Conservation (phyloP, 2,329 filamentous ascomycete species). For the Onygenales sp. region DNA sequence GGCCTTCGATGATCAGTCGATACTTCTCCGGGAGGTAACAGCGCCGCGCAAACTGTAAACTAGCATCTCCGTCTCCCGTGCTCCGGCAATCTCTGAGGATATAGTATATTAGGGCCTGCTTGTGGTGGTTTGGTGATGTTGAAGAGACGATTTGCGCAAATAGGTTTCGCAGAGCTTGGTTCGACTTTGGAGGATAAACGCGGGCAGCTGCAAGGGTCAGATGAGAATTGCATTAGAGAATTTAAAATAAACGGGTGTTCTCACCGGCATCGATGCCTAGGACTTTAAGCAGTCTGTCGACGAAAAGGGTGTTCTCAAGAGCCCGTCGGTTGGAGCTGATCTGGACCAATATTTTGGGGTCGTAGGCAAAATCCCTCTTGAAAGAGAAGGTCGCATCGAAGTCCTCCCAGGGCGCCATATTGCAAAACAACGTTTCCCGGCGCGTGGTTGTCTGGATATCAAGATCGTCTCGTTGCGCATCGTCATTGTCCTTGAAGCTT, state of each 20-base stretch:
- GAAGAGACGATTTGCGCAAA: conserved; percentile 60
- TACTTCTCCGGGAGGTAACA: conserved; percentile 67
- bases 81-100: conserved; percentile 65
- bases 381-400: conserved; percentile 60
- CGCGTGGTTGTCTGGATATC: too few species aligned
- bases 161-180: conserved; percentile 57
- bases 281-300: conserved; percentile 65
- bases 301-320: conserved; percentile 63
- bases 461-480: too few species aligned
- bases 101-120: conserved; percentile 76
- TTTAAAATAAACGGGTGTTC: conserved; percentile 7
- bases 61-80: conserved; percentile 38
- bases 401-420: conserved; percentile 45
- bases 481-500: too few species aligned
- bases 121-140: conserved; percentile 61
- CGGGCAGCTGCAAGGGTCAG: conserved; percentile 40
- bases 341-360: conserved; percentile 49
- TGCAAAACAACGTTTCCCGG: not conserved
- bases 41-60: conserved; percentile 47
- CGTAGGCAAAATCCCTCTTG: conserved; percentile 52
- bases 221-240: conserved; percentile 4
- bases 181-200: conserved; percentile 64
- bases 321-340: conserved; percentile 59
- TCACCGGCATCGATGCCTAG: conserved; percentile 62
- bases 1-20: conserved; percentile 68